phyloP scores from a whole-genome alignment of 805 yeast genomes.

The Starmera amethionina region DNA sequence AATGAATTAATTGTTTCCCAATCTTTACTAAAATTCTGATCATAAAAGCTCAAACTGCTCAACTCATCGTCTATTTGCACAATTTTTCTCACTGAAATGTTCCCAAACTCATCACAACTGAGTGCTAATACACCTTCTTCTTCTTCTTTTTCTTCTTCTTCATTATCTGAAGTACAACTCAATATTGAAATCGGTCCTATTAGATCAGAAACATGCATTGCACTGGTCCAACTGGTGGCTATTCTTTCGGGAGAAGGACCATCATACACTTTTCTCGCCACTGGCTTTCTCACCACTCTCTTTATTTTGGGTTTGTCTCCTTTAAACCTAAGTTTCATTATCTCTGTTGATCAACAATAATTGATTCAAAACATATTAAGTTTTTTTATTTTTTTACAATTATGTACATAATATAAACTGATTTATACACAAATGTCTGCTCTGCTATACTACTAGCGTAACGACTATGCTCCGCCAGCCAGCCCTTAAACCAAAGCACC shows the following conservation, averaged over 20 bases:
- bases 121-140: constrained; percentile 1
- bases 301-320: constrained; percentile 21
- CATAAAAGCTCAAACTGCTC: constrained; percentile 3
- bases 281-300: constrained; percentile 2
- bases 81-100: neutral
- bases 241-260: constrained; percentile 3
- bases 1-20: neutral
- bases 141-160: neutral
- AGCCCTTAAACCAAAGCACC: constrained; percentile 2
- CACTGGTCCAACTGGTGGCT: constrained; percentile 17
- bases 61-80: neutral
- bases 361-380: neutral
- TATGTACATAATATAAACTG: neutral
- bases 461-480: constrained; percentile 1
- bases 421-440: neutral
- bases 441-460: constrained; percentile 3
- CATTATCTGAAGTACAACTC: constrained; percentile 5
- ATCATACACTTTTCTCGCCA: constrained; percentile 1
- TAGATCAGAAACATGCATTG: constrained; percentile 16
- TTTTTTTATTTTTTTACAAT: neutral
- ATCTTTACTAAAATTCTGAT: constrained; percentile 1
- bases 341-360: constrained; percentile 16
- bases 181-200: constrained; percentile 22
- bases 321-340: constrained; percentile 25
- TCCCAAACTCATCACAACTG: constrained; percentile 1